Percentiles rank a stretch among this genome's conserved stretches.
Evolutionary conservation across 495 filamentous ascomycete genomes (phyloP).

Genomic region (Lineolata rhizophorae): DNA sequence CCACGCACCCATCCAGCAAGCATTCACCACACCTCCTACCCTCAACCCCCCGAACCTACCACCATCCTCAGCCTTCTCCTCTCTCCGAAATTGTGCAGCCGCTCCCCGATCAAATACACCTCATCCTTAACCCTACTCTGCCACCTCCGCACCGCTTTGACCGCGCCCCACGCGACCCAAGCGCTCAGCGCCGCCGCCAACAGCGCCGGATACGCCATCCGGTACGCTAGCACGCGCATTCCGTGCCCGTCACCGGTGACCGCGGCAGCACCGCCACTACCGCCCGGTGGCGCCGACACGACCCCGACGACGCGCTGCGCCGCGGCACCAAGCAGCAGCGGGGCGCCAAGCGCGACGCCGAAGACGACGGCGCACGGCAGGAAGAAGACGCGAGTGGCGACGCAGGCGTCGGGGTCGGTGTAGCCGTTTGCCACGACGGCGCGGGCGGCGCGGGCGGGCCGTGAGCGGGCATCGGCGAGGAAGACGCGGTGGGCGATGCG

Average conservation of each 20-base stretch:
- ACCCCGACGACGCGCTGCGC: background rate
- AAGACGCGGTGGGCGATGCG: constrained; percentile 61
- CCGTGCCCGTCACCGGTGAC: background rate
- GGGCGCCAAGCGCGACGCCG: constrained; percentile 32
- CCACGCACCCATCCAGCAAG: too few species aligned
- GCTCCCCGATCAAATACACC: constrained; percentile 86
- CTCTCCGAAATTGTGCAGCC: constrained; percentile 80
- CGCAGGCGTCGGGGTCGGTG: constrained; percentile 50
- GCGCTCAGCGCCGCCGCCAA: constrained; percentile 23
- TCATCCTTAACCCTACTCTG: constrained; percentile 71
- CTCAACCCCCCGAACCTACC: too few species aligned
- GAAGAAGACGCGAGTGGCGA: constrained; percentile 68
- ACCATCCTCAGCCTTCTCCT: too few species aligned
- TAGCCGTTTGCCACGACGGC: constrained; percentile 60
- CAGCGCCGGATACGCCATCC: constrained; percentile 16
- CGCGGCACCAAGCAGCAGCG: constrained; percentile 17
- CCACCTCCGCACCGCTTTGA: constrained; percentile 38
- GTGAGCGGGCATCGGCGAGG: constrained; percentile 36
- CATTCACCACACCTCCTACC: too few species aligned
- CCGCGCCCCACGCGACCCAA: constrained; percentile 25
- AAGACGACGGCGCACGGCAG: constrained; percentile 44
- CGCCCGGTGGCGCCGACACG: background rate
- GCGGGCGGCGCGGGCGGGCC: constrained; percentile 48
- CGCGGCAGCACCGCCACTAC: too few species aligned
- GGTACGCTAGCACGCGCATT: background rate